Evolutionary conservation across 768 basidiomycete species (phyloP).

Genomic region (Mycena chlorophos): DNA sequence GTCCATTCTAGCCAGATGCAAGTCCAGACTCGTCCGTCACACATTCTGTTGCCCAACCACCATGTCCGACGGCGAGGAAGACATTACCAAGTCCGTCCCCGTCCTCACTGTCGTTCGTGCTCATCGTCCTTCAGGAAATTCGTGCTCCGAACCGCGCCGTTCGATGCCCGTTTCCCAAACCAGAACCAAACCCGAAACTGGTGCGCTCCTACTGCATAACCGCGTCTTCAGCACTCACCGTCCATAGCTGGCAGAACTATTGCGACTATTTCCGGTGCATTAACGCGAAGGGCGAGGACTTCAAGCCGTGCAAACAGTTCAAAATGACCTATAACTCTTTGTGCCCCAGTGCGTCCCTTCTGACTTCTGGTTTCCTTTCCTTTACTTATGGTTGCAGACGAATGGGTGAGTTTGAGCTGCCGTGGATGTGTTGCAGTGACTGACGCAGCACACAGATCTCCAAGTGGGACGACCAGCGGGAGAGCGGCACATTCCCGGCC

Average conservation of each 20-base stretch:
- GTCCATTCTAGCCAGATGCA: slow-evolving; percentile 59
- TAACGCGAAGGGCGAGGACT: slow-evolving; percentile 96
- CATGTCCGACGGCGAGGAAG: slow-evolving; percentile 61
- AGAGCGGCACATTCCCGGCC: slow-evolving; percentile 89
- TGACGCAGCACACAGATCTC: slow-evolving; percentile 51
- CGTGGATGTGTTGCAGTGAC: slow-evolving; percentile 10
- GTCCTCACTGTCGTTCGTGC: slow-evolving; percentile 1
- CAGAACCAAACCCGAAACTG: slow-evolving; percentile 97
- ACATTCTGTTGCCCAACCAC: slow-evolving; percentile 12
- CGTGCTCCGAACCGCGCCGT: slow-evolving; percentile 91
- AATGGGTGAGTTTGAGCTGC: slow-evolving; percentile 67
- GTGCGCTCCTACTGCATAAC: slow-evolving; percentile 43
- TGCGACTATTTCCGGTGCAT: slow-evolving; percentile 99
- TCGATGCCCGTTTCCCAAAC: slow-evolving; percentile 92
- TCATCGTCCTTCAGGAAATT: slow-evolving; percentile 60
- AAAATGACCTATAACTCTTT: slow-evolving; percentile 93
- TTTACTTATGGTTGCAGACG: slow-evolving; percentile 55
- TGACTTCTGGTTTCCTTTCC: slow-evolving; percentile 3
- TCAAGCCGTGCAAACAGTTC: slow-evolving; percentile 98
- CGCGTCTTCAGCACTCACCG: neutral
- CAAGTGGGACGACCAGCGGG: slow-evolving; percentile 95
- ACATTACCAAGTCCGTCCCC: slow-evolving; percentile 54
- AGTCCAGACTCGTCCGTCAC: slow-evolving; percentile 20
- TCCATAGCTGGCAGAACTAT: slow-evolving; percentile 86
- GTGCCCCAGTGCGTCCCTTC: slow-evolving; percentile 90